Conservation (phyloP, 306 rosid genomes). For the Rosa rugosa region DNA sequence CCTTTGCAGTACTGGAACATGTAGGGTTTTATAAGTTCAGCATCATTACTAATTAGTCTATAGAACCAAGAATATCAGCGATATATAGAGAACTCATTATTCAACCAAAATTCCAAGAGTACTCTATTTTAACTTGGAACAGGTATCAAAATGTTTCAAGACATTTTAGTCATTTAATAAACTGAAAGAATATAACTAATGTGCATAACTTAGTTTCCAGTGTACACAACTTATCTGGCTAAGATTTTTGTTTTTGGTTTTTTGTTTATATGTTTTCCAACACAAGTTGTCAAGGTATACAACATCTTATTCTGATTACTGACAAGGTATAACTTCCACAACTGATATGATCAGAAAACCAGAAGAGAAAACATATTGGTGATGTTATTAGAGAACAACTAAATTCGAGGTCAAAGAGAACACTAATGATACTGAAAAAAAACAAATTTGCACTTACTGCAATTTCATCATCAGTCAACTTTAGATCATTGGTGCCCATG, state of each 20-base stretch:
- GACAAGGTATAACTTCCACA: not conserved
- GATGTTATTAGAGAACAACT: not conserved
- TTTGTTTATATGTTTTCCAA: not conserved
- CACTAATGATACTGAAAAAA: not conserved
- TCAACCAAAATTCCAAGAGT: not conserved
- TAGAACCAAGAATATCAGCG: not conserved
- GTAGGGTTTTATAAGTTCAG: not conserved
- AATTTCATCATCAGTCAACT: constrained; percentile 21
- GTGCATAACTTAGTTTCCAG: not conserved
- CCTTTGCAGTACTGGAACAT: not conserved
- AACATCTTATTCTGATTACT: not conserved
- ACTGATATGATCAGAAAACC: not conserved
- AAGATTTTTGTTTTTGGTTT: no score
- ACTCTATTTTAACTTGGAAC: not conserved
- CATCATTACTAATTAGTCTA: not conserved
- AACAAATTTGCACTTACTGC: constrained; percentile 31
- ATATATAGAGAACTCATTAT: not conserved
- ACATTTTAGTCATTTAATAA: not conserved
- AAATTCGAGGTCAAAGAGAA: not conserved
- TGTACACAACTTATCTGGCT: not conserved
- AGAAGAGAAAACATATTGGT: not conserved
- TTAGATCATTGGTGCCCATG: constrained; percentile 19
- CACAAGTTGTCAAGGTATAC: not conserved
- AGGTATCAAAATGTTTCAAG: not conserved
- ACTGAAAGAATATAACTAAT: not conserved